Evolutionary conservation across 2,329 filamentous ascomycete genomes (phyloP).

Genomic region (Lachnum nothofagi): DNA sequence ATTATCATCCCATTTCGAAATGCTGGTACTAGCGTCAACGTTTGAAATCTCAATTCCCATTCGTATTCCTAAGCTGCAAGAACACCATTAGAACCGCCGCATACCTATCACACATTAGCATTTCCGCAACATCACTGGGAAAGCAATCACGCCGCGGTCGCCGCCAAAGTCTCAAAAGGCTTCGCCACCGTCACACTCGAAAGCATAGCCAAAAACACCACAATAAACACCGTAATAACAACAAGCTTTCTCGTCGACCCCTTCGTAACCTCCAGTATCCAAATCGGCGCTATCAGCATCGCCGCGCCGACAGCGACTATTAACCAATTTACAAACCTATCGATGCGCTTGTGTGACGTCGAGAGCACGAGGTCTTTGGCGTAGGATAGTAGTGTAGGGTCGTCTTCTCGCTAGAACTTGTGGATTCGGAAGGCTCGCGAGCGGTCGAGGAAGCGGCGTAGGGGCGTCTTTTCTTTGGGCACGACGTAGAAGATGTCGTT

Average conservation of each 20-base stretch:
- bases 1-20: no score
- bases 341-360: slow-evolving; percentile 18
- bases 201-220: slow-evolving; percentile 16
- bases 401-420: slow-evolving; percentile 8
- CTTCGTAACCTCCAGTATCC: slow-evolving; percentile 28
- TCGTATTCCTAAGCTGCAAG: slow-evolving; percentile 9
- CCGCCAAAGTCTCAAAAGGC: slow-evolving; percentile 18
- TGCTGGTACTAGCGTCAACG: no score
- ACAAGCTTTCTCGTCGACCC: slow-evolving; percentile 23
- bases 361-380: slow-evolving; percentile 10
- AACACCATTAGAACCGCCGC: slow-evolving; percentile 20
- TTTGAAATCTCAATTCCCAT: no score
- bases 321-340: slow-evolving; percentile 23
- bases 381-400: slow-evolving; percentile 11
- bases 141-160: slow-evolving; percentile 19
- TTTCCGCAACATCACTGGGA: not conserved
- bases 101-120: slow-evolving; percentile 6
- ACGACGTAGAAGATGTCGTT: slow-evolving; percentile 25
- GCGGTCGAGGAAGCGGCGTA: slow-evolving; percentile 19
- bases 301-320: slow-evolving; percentile 26
- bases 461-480: slow-evolving; percentile 14
- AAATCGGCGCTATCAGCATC: slow-evolving; percentile 35
- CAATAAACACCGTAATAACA: slow-evolving; percentile 33
- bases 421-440: slow-evolving; percentile 10
- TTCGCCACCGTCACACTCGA: slow-evolving; percentile 16